phyloP scores from a whole-genome alignment of 176 grass and related monocot species.

The Lolium multiflorum region DNA sequence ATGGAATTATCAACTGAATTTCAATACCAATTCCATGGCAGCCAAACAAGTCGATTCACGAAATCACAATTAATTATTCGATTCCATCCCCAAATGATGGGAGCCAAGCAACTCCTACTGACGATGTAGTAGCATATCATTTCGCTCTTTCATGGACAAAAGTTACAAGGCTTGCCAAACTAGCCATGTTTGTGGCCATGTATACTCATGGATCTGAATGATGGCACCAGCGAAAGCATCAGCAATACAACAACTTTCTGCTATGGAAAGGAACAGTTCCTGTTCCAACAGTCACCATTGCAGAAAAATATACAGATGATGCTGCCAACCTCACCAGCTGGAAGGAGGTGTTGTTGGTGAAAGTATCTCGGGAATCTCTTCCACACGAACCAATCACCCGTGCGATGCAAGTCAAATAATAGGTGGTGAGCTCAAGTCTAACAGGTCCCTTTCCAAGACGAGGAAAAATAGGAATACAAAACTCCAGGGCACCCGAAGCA shows the following conservation, averaged over 20 bases:
- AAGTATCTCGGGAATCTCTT: constrained; percentile 16
- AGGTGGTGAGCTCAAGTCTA: constrained; percentile 33
- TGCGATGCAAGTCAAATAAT: constrained; percentile 9
- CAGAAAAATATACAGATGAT: neutral
- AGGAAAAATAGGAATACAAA: constrained; percentile 29
- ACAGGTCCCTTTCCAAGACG: constrained; percentile 32
- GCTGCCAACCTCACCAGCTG: constrained; percentile 8
- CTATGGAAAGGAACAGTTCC: neutral
- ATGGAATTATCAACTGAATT: no score
- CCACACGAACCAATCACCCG: neutral
- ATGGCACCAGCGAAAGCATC: neutral
- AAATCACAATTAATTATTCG: no score
- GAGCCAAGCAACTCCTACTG: neutral
- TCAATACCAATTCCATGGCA: no score
- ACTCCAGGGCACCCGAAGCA: constrained; percentile 21
- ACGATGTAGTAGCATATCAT: neutral
- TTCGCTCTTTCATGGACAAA: neutral
- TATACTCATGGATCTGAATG: neutral
- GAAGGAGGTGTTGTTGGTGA: neutral
- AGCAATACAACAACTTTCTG: neutral
- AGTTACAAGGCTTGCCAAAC: neutral
- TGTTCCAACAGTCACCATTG: neutral
- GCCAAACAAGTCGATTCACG: no score
- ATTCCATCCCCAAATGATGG: no score
- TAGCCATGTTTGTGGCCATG: neutral